Evolutionary conservation across 2,329 filamentous ascomycete genomes (phyloP).

Genomic region (Aspergillus sp.): DNA sequence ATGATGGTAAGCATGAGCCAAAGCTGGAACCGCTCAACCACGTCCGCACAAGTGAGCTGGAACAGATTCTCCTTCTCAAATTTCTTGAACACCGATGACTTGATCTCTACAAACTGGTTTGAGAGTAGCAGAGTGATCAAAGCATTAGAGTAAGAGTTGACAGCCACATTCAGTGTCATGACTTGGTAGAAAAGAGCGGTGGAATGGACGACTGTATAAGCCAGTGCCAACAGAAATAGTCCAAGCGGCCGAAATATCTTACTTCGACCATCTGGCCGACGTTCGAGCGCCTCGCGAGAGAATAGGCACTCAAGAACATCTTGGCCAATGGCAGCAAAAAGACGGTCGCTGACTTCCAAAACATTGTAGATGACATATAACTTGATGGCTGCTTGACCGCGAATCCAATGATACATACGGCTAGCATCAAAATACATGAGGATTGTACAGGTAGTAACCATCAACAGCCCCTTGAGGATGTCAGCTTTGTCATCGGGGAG

Average conservation of each 20-base stretch:
- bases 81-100: conserved; percentile 96
- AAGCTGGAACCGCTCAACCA: conserved; percentile 94
- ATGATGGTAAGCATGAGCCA: conserved; percentile 98
- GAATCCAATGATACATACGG: conserved; percentile 96
- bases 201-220: conserved; percentile 85
- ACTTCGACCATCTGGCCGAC: conserved; percentile 82
- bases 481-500: conserved; percentile 93
- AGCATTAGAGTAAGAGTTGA: conserved; percentile 98
- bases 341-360: conserved; percentile 81
- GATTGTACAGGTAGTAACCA: conserved; percentile 79
- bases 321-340: conserved; percentile 88
- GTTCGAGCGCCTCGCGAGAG: conserved; percentile 85
- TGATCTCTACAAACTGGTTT: conserved; percentile 99
- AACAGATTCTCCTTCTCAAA: conserved; percentile 98
- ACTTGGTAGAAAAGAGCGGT: conserved; percentile 94
- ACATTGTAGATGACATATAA: conserved; percentile 99
- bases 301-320: conserved; percentile 96
- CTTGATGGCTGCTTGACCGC: conserved; percentile 95
- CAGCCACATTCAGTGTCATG: conserved; percentile 94
- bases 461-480: conserved; percentile 83
- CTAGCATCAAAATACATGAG: conserved; percentile 92
- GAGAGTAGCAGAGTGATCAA: conserved; percentile 88
- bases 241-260: conserved; percentile 86
- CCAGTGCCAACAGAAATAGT: conserved; percentile 83
- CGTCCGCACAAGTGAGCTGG: conserved; percentile 91